These are phyloP conservation scores for Botrytis fragariae DNA, from an alignment of 2,329 filamentous ascomycete species.

Conservation along the genomic window DNA sequence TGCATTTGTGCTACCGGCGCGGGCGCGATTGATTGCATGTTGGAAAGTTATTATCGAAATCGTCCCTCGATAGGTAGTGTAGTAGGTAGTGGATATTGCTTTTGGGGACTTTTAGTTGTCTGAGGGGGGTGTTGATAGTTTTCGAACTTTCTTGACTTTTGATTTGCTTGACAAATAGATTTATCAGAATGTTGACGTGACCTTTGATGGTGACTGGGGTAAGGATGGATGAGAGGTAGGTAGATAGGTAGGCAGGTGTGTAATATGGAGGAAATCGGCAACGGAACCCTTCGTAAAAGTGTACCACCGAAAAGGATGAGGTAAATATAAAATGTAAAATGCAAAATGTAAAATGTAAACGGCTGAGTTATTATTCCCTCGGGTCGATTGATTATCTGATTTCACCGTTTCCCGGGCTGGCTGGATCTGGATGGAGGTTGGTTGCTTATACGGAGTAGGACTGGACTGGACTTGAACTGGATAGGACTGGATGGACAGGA, in stretches of 20 bases:
- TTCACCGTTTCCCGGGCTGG: background rate
- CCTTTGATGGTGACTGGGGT: slow-evolving; percentile 1
- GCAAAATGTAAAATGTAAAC: background rate
- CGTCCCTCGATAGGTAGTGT: background rate
- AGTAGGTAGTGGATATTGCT: background rate
- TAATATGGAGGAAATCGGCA: background rate
- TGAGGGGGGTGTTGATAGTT: background rate
- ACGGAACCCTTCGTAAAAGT: background rate
- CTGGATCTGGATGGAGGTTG: background rate
- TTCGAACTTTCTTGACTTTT: background rate
- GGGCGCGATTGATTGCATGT: slow-evolving; percentile 38
- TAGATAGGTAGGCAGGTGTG: background rate
- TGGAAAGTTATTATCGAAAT: background rate
- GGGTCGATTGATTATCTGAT: background rate
- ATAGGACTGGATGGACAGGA: background rate
- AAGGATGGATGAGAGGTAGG: background rate
- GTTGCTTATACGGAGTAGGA: background rate
- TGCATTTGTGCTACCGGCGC: slow-evolving; percentile 35
- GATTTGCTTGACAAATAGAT: slow-evolving; percentile 19
- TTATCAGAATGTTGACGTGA: slow-evolving; percentile 17
- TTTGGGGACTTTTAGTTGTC: background rate
- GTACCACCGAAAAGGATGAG: background rate
- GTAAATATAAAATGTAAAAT: background rate
- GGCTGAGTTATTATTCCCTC: background rate
- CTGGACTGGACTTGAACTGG: background rate